Conservation (phyloP, 75 land plant species). For the Ceratopteris richardii region DNA sequence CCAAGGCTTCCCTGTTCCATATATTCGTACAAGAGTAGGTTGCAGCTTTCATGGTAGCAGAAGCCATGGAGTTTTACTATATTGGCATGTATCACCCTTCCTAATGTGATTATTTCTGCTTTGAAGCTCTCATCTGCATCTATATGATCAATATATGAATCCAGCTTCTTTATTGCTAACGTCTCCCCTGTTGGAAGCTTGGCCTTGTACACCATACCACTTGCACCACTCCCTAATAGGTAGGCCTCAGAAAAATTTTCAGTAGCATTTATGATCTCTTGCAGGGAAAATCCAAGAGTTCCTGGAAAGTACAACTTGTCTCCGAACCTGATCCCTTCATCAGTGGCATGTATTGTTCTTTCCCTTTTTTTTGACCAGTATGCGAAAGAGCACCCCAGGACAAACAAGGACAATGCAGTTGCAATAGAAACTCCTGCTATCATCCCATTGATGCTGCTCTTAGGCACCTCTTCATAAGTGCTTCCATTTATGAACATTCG, state of each 20-base stretch:
- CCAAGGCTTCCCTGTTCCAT: slow-evolving; percentile 42
- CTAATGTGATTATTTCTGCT: slow-evolving; percentile 28
- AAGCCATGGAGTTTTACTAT: slow-evolving; percentile 41
- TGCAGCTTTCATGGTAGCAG: slow-evolving; percentile 19
- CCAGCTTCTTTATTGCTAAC: slow-evolving; percentile 35
- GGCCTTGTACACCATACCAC: slow-evolving; percentile 45
- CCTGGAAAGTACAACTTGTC: background rate
- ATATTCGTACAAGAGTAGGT: slow-evolving; percentile 40
- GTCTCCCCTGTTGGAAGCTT: slow-evolving; percentile 16
- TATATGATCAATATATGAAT: slow-evolving; percentile 5
- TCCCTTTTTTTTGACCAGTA: background rate
- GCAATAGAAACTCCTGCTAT: slow-evolving; percentile 13
- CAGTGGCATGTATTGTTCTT: slow-evolving; percentile 1
- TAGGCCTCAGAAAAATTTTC: slow-evolving; percentile 27
- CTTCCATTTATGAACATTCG: background rate
- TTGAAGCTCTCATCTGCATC: slow-evolving; percentile 20
- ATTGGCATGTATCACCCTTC: slow-evolving; percentile 43
- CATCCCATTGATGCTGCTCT: slow-evolving; percentile 12
- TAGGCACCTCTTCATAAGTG: slow-evolving; percentile 5
- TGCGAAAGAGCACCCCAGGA: background rate
- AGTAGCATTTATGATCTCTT: slow-evolving; percentile 35
- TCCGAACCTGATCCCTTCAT: slow-evolving; percentile 1
- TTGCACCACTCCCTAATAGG: slow-evolving; percentile 43
- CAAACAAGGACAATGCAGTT: slow-evolving; percentile 3
- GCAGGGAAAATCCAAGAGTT: background rate